Evolutionary conservation across 2,329 filamentous ascomycete genomes (phyloP).

Genomic region (Aspergillus pseudonomiae): DNA sequence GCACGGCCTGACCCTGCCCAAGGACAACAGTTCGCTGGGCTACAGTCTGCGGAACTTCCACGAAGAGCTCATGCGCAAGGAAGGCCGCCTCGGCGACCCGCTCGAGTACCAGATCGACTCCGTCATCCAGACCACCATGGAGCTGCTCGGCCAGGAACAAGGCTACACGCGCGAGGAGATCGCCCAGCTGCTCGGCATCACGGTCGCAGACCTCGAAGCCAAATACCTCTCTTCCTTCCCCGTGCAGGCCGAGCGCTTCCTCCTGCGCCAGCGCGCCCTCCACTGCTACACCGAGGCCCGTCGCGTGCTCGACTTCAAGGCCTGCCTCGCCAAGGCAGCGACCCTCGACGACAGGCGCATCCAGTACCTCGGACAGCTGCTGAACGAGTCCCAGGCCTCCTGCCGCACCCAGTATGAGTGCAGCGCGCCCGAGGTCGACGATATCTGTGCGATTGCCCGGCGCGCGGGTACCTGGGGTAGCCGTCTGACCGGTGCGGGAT

Average conservation of each 20-base stretch:
- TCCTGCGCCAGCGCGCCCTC: slow-evolving; percentile 80
- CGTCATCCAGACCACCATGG: slow-evolving; percentile 69
- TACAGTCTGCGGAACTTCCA: slow-evolving; percentile 87
- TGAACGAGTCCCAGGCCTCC: slow-evolving; percentile 88
- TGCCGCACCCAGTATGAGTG: slow-evolving; percentile 89
- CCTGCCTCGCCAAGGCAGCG: slow-evolving; percentile 64
- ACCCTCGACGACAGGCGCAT: slow-evolving; percentile 68
- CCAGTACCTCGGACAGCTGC: slow-evolving; percentile 72
- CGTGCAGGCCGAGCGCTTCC: slow-evolving; percentile 83
- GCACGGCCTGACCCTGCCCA: slow-evolving; percentile 66
- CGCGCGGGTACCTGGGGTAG: slow-evolving; percentile 81
- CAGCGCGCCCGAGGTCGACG: slow-evolving; percentile 88
- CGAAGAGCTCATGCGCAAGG: slow-evolving; percentile 69
- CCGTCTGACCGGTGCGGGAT: slow-evolving; percentile 87
- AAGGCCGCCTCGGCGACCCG: slow-evolving; percentile 51
- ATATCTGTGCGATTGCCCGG: slow-evolving; percentile 78
- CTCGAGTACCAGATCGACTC: slow-evolving; percentile 71
- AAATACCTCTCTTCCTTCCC: slow-evolving; percentile 87
- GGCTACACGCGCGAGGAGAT: slow-evolving; percentile 91
- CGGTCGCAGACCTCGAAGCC: slow-evolving; percentile 70
- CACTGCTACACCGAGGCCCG: slow-evolving; percentile 91
- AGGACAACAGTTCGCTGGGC: slow-evolving; percentile 80
- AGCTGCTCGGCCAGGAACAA: slow-evolving; percentile 73
- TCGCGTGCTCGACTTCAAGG: slow-evolving; percentile 81
- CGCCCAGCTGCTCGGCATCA: slow-evolving; percentile 68